Evolutionary conservation across 108 stramenopile species (phyloP), one percentile per base, ranked within the genome.

Genomic region (Nannochloropsis salina): DNA sequence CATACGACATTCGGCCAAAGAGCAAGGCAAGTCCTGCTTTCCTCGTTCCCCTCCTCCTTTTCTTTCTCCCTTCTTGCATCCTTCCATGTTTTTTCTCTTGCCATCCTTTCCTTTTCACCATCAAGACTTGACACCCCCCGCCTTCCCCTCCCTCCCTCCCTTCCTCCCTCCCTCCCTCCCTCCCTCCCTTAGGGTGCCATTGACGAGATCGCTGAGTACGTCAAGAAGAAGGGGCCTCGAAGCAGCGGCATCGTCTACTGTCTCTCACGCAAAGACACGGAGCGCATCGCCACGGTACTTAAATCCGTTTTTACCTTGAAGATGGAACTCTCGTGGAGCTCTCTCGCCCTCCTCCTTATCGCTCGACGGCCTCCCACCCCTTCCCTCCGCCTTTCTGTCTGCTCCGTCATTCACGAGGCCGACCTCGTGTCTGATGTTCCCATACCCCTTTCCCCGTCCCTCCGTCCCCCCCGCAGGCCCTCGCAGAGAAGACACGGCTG

Each of bases 1-100:
- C 91, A 82, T 99, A 98, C 89, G 92, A 96, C 90, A 96, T 99
- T 42, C 90, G 91, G 44, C 92, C 91, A 82, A 99, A 99, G 92
- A 94, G 88, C 45, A 90, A 91, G 8, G 84, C 93, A 61, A 83
- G 80, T 15, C 93, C 96, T 79, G 94, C 93, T 31, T 82, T 92
- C 41, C 93, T 92, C 86, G 20, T 2, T 22, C 81, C 81, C n/a
- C 2, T 21, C 41, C 21, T 12, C 81, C 81, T 82, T 2, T 21
- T 21, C 81, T 82, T 82, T 82, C 0, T 82, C 5, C 82, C 41
- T 15, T 18, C 82, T 15, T 82, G 15, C 82, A 15, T 41, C 0
- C 18, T 8, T 41, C n/a, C 6, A 41, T 41, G 82, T 79, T 18
- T 18, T 18, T 79, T 79, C 18, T 18, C 18, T 79, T 79, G 74